phyloP scores from a whole-genome alignment of 129 eudicot genomes.

The Rutidosis leptorrhynchoides region DNA sequence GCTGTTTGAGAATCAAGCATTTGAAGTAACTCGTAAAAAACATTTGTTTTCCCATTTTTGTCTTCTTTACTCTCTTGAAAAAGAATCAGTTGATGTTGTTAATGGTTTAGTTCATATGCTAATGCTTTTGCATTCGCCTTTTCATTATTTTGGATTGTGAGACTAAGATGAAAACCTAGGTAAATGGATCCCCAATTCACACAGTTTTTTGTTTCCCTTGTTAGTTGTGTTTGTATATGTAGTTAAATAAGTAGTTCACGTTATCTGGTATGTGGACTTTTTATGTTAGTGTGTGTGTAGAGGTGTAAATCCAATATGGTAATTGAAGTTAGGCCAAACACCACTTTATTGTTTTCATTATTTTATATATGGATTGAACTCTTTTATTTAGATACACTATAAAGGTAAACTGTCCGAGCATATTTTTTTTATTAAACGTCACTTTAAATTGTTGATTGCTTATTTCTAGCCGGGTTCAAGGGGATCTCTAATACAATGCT shows the following conservation, averaged over 20 bases:
- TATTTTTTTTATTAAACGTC: neutral
- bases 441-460: neutral
- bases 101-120: neutral
- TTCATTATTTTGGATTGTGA: neutral
- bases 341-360: neutral
- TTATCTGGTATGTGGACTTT: neutral
- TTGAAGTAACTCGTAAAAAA: neutral
- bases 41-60: neutral
- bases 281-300: neutral
- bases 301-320: neutral
- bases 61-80: neutral
- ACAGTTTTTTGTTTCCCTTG: neutral
- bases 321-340: neutral
- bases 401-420: neutral
- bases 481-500: conserved; percentile 72
- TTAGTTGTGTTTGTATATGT: neutral
- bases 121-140: neutral
- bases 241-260: neutral
- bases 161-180: no score
- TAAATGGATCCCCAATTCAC: neutral
- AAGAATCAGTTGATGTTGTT: neutral
- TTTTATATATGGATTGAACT: neutral
- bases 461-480: conserved; percentile 85
- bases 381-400: neutral
- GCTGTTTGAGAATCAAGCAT: neutral